A percentile compares a stretch with the other conserved stretches of the same genome.
Conservation (phyloP, 2,329 filamentous ascomycete species). For the Phaeosphaeria sp. region DNA sequence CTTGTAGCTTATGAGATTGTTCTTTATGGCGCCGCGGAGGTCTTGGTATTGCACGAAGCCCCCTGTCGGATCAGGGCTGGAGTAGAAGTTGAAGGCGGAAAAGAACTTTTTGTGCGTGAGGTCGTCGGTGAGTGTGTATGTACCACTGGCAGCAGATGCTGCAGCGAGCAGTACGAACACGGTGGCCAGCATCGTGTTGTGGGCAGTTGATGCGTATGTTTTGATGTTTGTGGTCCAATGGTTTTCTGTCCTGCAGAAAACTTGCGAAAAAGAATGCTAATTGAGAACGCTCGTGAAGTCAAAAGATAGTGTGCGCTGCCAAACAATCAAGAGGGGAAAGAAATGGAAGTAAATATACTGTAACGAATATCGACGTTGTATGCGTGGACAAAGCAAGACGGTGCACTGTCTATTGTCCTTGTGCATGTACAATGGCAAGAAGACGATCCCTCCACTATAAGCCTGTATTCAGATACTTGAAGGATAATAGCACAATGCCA, state of each 20-base stretch:
- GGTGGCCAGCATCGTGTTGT: constrained; percentile 16
- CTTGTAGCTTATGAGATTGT: constrained; percentile 24
- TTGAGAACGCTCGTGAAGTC: neutral
- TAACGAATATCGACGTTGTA: neutral
- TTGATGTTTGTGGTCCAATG: neutral
- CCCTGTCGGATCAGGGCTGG: constrained; percentile 32
- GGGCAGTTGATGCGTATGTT: constrained; percentile 4
- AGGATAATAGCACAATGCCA: constrained; percentile 8
- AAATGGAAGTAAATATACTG: neutral
- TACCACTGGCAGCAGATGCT: constrained; percentile 7
- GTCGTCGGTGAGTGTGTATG: constrained; percentile 35
- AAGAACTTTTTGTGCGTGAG: constrained; percentile 43
- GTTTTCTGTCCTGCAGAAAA: constrained; percentile 1
- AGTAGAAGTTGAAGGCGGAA: constrained; percentile 39
- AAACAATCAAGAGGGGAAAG: neutral
- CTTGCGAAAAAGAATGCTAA: neutral
- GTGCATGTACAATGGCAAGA: neutral
- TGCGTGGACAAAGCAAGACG: neutral
- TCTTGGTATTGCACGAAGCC: constrained; percentile 42
- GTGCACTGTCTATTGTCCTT: neutral
- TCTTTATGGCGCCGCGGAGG: constrained; percentile 14
- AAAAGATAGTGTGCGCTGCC: neutral
- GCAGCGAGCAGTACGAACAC: constrained; percentile 4
- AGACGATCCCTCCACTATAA: neutral
- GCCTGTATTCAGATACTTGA: neutral